Evolutionary conservation across 352 stramenopile genomes (phyloP), one percentile per base, ranked within the genome.

Genomic region (Pythium coloratum): DNA sequence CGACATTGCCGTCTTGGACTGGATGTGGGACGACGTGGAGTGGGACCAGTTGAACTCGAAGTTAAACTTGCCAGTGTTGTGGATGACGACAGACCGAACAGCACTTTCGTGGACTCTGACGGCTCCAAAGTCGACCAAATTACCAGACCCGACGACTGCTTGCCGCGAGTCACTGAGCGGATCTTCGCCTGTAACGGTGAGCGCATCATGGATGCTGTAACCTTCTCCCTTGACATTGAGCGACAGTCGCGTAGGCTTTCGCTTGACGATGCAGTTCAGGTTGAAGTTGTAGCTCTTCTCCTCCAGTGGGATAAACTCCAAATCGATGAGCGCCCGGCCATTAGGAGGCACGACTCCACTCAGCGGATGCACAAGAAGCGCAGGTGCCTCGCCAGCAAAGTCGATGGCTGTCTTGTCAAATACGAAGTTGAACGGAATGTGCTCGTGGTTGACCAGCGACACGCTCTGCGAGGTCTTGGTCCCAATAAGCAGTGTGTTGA

Each of bases 191-290:
- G 51, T 60, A 47, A 87, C 66, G 0, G 73, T 73, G 6, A 97
- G 58, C 3, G 78, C 70, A 55, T 95, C 89, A 67, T 97, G 91
- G 47, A 98, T 96, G 44, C 86, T 92, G 67, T 97, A 98, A 6
- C 95, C 95, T 67, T 98, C 95, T 38, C 95, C 95, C 73, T 98
- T 98, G 34, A 98, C 77, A 66, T 98, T 98, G 20, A 98, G 75
- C 30, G 84, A 94, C 2, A 98, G 69, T 33, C 92, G 89, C 9
- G 86, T 88, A 0, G 92, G 93, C 67, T 98, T 98, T 24, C 95
- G 90, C 63, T 96, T 94, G 57, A 98, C 75, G 54, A 90, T 84
- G 55, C 94, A 98, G 56, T 82, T 88, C 26, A 98, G 56, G 49
- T 98, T 98, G 57, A 97, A 96, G 63, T 93, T 98, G 78, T 98